Conservation (phyloP, 139 green algal genomes). For the Tetradesmus lagerheimii region DNA sequence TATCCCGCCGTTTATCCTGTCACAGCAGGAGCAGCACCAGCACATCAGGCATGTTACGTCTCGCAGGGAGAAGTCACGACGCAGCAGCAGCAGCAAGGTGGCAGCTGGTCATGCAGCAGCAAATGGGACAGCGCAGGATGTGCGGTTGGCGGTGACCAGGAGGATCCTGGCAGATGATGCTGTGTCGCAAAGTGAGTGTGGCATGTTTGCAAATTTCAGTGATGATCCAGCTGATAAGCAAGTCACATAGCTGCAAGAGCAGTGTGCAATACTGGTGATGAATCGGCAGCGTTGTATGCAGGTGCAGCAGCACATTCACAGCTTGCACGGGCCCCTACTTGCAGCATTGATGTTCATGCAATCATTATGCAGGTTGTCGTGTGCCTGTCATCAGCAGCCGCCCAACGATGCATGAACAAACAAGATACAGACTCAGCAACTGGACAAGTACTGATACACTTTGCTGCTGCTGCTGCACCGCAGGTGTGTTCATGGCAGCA, state of each 20-base stretch:
- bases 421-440: no score
- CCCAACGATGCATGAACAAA: no score
- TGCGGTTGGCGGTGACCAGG: neutral
- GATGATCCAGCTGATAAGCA: no score
- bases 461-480: neutral
- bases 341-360: no score
- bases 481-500: slow-evolving; percentile 20
- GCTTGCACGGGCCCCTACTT: no score
- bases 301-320: no score
- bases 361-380: no score
- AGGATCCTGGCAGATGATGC: neutral
- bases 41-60: neutral
- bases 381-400: no score
- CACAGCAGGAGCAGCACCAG: slow-evolving; percentile 12
- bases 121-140: neutral
- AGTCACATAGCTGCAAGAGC: no score
- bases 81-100: slow-evolving; percentile 14
- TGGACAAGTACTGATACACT: neutral
- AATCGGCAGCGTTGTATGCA: no score
- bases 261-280: no score
- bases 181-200: neutral
- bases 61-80: no score
- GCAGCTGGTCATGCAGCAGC: neutral
- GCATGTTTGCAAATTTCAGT: neutral
- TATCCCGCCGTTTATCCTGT: neutral